Evolutionary conservation across 75 land plant genomes (phyloP).

Genomic region (Sequoiadendron giganteum): DNA sequence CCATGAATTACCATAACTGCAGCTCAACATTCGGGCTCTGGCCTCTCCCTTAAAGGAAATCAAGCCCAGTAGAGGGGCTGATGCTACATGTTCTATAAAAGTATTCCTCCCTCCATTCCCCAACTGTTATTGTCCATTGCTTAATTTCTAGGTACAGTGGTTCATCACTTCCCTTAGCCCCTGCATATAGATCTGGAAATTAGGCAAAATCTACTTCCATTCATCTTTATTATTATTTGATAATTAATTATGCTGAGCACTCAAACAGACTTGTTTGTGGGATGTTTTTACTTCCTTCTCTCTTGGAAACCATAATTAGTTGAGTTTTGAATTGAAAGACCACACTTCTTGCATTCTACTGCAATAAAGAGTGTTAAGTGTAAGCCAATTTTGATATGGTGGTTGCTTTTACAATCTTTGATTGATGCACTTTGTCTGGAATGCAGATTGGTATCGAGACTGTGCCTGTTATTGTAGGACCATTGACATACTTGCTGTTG

Average conservation of each 20-base stretch:
- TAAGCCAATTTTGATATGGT: neutral
- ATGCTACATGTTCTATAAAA: neutral
- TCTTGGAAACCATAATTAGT: neutral
- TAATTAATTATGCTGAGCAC: neutral
- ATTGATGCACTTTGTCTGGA: constrained; percentile 6
- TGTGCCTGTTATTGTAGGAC: constrained; percentile 31
- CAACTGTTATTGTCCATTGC: neutral
- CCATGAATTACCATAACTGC: neutral
- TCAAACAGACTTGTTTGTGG: neutral
- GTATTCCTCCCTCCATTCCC: neutral
- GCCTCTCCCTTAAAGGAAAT: neutral
- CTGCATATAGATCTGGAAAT: neutral
- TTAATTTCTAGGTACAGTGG: neutral
- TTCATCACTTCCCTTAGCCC: neutral
- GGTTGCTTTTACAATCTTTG: neutral
- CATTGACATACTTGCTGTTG: constrained; percentile 24
- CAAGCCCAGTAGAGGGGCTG: neutral
- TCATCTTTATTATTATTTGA: neutral
- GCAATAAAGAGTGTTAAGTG: neutral
- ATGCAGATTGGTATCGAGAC: constrained; percentile 38
- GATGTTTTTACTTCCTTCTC: neutral
- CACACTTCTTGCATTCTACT: neutral
- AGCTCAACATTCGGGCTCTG: neutral
- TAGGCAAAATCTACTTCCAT: neutral
- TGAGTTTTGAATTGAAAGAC: neutral